phyloP scores from a whole-genome alignment of 129 eudicot genomes.

The Chrysanthemum makinoi region DNA sequence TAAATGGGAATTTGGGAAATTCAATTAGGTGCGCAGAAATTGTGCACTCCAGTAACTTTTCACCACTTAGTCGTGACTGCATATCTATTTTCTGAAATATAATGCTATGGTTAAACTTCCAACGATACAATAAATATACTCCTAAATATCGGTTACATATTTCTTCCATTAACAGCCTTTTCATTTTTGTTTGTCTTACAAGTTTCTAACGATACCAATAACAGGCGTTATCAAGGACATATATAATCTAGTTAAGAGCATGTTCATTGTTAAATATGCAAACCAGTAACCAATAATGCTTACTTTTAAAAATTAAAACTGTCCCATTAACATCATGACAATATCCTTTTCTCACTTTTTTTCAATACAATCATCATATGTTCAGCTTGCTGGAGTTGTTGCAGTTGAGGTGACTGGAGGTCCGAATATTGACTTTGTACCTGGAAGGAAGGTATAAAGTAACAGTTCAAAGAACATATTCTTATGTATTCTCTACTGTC shows the following conservation, averaged over 20 bases:
- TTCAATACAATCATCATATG: conserved; percentile 15
- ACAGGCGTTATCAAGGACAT: no score
- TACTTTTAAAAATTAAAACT: neutral
- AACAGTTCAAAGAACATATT: neutral
- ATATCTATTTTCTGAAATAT: conserved; percentile 1
- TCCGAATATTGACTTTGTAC: conserved; percentile 73
- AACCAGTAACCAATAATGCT: neutral
- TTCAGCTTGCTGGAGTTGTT: conserved; percentile 96
- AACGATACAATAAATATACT: neutral
- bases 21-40: neutral
- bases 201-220: neutral
- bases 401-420: conserved; percentile 99
- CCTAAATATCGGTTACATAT: neutral
- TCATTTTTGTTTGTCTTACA: neutral
- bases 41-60: neutral
- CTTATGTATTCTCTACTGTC: neutral
- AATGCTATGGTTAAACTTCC: neutral
- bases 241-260: no score
- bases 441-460: conserved; percentile 78
- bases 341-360: neutral
- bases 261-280: no score
- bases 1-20: neutral
- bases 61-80: conserved; percentile 3
- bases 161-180: neutral
- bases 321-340: neutral